Evolutionary conservation across 2,329 filamentous ascomycete genomes (phyloP), one percentile per base, ranked within the genome.

Genomic region (Nemania sp.): DNA sequence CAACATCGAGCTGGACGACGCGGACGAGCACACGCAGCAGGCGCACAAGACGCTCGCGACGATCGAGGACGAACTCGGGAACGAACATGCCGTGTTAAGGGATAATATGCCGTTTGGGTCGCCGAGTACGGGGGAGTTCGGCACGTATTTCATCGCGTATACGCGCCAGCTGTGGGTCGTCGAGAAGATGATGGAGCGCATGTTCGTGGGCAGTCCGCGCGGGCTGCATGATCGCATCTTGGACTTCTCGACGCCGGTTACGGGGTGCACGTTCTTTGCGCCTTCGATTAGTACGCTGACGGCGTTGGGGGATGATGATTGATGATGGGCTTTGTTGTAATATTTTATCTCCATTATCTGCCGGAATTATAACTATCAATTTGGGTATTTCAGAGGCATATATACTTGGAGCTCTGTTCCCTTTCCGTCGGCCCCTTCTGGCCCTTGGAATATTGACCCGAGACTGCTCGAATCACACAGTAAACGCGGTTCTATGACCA

Each of bases 41-140:
- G 74, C 80, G 1, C 80, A 83, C 62, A 84, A 84, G 66, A 76
- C 75, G 4, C 75, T 84, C 0, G 73, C 74, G 2, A 83, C 80
- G 0, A 76, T 84, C 31, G 74, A 77, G 39, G 78, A 80, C 51
- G 75, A 77, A 3, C 53, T 73, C 6, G 80, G 79, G 0, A 67
- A 71, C 6, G 81, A 84, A 64, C 69, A 79, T 56, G 75, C 73
- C 30, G 81, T 84, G 34, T 67, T 84, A 2, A 72, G 81, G 0
- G 81, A 84, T 52, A 84, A 84, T 56, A 84, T 84, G 81, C 81
- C 81, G 0, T 84, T 84, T 65, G 81, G 81, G 0, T 77, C 76
- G 0, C 80, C 80, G 0, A 77, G 73, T 0, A 64, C 71, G 0
- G 74, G 72, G 0, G 74, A 82, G 62, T 83, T 78, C 54, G 81